These are phyloP conservation scores for Psidium friedrichsthalianum DNA, from an alignment of 345 rosid species.

Conservation along the genomic window DNA sequence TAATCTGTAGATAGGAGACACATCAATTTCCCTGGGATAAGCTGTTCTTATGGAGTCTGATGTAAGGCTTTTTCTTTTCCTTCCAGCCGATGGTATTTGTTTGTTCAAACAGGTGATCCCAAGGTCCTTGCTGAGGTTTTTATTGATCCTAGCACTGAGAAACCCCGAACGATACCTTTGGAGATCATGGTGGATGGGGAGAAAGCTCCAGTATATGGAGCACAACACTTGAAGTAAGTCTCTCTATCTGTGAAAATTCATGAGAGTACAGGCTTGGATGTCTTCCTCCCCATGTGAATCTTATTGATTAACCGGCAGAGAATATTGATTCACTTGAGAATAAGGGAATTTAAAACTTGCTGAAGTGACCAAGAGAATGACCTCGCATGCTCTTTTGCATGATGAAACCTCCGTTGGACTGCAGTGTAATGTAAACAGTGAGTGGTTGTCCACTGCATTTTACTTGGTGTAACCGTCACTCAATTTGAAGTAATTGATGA, in stretches of 20 bases:
- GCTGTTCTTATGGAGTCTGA: neutral
- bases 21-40: neutral
- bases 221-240: conserved; percentile 61
- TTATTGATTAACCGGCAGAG: neutral
- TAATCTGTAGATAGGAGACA: neutral
- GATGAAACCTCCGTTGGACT: neutral
- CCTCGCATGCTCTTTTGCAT: neutral
- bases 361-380: neutral
- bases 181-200: conserved; percentile 81
- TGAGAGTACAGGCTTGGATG: neutral
- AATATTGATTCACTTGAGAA: neutral
- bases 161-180: conserved; percentile 68
- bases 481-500: neutral
- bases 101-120: conserved; percentile 99
- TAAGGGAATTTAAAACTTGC: neutral
- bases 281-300: neutral
- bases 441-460: neutral
- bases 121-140: conserved; percentile 92
- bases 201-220: conserved; percentile 72
- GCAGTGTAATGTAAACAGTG: neutral
- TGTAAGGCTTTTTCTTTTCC: neutral
- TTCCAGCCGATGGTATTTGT: conserved; percentile 98
- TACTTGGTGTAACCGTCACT: neutral
- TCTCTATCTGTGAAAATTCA: neutral
- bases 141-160: conserved; percentile 92